These are phyloP conservation scores for Bipolaris bicolor DNA, from an alignment of 2,329 filamentous ascomycete species.

Conservation along the genomic window DNA sequence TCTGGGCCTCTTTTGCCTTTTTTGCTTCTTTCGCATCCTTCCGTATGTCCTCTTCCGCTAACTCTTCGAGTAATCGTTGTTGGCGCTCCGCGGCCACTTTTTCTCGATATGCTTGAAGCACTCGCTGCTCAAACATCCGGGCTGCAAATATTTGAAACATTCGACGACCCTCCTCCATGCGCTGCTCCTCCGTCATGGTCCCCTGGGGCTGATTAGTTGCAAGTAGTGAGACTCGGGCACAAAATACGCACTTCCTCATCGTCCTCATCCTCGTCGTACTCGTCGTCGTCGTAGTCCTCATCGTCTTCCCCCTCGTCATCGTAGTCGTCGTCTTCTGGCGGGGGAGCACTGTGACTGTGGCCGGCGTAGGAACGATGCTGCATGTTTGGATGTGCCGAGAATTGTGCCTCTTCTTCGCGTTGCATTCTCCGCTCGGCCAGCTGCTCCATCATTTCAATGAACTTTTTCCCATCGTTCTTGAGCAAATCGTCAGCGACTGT, in stretches of 20 bases:
- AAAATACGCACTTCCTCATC: constrained; percentile 43
- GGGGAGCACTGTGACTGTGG: constrained; percentile 69
- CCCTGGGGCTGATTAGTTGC: constrained; percentile 65
- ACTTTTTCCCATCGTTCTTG: constrained; percentile 98
- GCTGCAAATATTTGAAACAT: constrained; percentile 99
- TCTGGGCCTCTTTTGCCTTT: constrained; percentile 91
- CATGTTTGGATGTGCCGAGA: constrained; percentile 64
- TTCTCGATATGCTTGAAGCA: constrained; percentile 95
- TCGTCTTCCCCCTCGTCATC: constrained; percentile 69
- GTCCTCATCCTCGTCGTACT: constrained; percentile 50
- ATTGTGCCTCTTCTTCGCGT: constrained; percentile 86
- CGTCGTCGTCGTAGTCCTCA: constrained; percentile 67
- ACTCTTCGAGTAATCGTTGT: constrained; percentile 85
- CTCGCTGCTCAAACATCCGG: constrained; percentile 97
- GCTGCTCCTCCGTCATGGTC: constrained; percentile 95
- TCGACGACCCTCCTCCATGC: constrained; percentile 95
- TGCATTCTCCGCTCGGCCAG: constrained; percentile 96
- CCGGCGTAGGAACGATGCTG: constrained; percentile 52
- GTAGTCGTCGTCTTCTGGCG: constrained; percentile 80
- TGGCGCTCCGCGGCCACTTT: constrained; percentile 95
- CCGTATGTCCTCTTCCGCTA: constrained; percentile 81
- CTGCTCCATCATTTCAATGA: constrained; percentile 99
- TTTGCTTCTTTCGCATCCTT: constrained; percentile 85
- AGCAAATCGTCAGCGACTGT: constrained; percentile 97
- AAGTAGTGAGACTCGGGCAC: constrained; percentile 11